phyloP scores from a whole-genome alignment of 2,329 filamentous ascomycete species.

The Xylaria polymorpha region DNA sequence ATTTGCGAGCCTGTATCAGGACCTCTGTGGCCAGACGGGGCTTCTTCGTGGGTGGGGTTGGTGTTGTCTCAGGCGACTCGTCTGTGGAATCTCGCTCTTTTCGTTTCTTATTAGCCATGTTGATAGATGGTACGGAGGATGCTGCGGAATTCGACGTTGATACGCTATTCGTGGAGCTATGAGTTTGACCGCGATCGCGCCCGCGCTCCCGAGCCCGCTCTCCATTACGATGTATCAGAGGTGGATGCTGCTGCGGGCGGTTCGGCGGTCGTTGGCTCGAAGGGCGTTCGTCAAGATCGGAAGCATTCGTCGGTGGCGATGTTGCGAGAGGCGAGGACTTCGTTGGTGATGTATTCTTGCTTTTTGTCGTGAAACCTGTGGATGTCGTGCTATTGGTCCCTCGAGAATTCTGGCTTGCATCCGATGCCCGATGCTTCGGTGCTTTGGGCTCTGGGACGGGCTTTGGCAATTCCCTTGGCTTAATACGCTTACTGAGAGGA shows the following conservation, averaged over 20 bases:
- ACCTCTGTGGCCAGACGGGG: conserved; percentile 60
- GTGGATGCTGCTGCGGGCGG: conserved; percentile 33
- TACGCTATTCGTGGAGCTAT: conserved; percentile 41
- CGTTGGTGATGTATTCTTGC: conserved; percentile 67
- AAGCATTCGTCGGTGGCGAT: conserved; percentile 73
- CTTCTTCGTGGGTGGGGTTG: conserved; percentile 51
- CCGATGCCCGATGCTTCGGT: conserved; percentile 61
- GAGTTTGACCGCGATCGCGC: conserved; percentile 38
- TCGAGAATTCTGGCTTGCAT: conserved; percentile 62
- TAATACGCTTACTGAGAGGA: conserved; percentile 68
- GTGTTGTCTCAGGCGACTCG: conserved; percentile 46
- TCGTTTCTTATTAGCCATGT: conserved; percentile 56
- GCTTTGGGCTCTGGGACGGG: conserved; percentile 50
- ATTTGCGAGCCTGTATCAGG: conserved; percentile 64
- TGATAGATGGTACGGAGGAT: conserved; percentile 17
- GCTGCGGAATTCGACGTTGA: conserved; percentile 41
- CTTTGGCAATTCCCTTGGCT: conserved; percentile 56
- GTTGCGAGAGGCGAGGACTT: conserved; percentile 75
- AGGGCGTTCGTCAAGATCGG: conserved; percentile 64
- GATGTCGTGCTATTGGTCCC: conserved; percentile 52
- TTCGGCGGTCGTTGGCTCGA: conserved; percentile 41
- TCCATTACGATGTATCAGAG: conserved; percentile 40
- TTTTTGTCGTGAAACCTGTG: conserved; percentile 58
- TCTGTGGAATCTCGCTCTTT: conserved; percentile 51
- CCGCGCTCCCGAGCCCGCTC: conserved; percentile 42